Conservation (phyloP, 352 stramenopile species). For the Pythium chondricola region DNA sequence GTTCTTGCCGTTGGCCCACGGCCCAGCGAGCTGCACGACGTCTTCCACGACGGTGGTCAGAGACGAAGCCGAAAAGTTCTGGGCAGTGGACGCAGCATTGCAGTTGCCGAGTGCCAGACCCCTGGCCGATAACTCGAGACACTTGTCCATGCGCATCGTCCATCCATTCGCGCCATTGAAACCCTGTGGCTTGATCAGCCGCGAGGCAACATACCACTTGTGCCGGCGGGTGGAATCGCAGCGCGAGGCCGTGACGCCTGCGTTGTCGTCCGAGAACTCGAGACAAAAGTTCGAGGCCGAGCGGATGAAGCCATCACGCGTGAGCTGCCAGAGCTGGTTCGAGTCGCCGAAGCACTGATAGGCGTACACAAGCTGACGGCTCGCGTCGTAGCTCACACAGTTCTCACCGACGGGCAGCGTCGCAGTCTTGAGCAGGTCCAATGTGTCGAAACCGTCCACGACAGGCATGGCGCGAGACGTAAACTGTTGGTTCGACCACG, state of each 20-base stretch:
- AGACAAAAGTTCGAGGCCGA: background rate
- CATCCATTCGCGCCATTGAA: background rate
- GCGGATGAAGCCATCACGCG: background rate
- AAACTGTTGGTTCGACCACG: no score
- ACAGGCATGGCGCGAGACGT: no score
- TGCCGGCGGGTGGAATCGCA: background rate
- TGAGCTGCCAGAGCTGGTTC: conserved; percentile 4
- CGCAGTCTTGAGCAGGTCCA: no score
- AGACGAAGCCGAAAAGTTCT: conserved; percentile 3
- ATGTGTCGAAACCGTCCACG: no score
- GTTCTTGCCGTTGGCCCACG: background rate
- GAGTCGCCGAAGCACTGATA: background rate
- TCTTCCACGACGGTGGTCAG: background rate
- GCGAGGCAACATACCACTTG: background rate
- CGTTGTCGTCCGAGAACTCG: conserved; percentile 1
- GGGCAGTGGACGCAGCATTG: background rate
- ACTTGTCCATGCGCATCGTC: background rate
- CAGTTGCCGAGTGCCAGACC: background rate
- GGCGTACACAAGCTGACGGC: conserved; percentile 1
- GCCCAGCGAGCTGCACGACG: no score
- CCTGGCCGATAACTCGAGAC: background rate
- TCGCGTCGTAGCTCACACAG: no score
- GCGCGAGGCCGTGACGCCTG: background rate
- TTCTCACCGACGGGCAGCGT: no score
- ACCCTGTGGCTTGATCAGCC: conserved; percentile 6